Base-by-base conservation (phyloP, 73 alveolate species). In the Paramecium octaurelia region DNA sequence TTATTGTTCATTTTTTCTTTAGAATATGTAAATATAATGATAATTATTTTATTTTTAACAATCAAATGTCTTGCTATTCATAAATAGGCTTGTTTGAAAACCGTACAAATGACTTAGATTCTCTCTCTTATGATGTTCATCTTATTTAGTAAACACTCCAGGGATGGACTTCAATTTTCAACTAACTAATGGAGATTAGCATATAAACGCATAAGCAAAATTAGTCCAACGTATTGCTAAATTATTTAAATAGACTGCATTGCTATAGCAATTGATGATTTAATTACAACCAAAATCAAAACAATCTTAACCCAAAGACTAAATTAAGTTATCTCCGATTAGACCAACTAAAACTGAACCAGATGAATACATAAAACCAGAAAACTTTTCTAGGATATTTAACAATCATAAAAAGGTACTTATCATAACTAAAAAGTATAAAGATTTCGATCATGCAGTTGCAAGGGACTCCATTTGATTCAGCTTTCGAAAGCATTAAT, bases 381-480 rank as follows among this genome's bases (percentile, higher is more conserved):
- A 75, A 29, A 54, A 54, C 21, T 38, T 75, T 23, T 75, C 88
- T 1, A 35, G 34, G 10, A 75, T 75, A 18, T 75, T 75, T 24
- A 75, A 75, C 16, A 38, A 75, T 38, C 68, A 40, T 24, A 75
- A 75, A 34, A 75, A 75, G 46, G 88, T 75, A 75, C 1, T 0
- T 75, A 29, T 29, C 9, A 38, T 31, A 11, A 11, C 2, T 54
- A 12, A 11, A 16, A 2, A 75, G 18, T 42, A 38, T 42, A 35
- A 35, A 75, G 88, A 75, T 75, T 21, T 75, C 88, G 2, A 75
- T 75, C 18, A 75, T 75, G 88, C 11, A 75, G 8, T 38, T 75
- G 21, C 10, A 75, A 42, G 88, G 88, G 24, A 75, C 88, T 16
- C 88, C 88, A n/a, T 75, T 75, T 75, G 88, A 75, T 75, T 29